These are phyloP conservation scores for Saturnispora zaruensis DNA, from an alignment of 805 yeast genomes.

Conservation along the genomic window DNA sequence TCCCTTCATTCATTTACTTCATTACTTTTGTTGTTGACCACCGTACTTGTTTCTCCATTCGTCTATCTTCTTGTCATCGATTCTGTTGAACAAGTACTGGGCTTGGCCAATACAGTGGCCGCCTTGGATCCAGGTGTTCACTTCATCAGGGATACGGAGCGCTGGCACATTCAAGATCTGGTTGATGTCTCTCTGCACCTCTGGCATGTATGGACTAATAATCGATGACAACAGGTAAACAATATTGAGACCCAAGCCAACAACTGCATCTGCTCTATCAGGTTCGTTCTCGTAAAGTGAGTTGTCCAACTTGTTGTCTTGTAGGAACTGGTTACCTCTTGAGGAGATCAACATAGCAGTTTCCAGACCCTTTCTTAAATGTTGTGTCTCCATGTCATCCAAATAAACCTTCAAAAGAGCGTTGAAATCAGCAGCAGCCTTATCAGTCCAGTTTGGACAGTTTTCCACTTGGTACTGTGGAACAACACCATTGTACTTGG, in stretches of 20 bases:
- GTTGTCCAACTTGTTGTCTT: slow-evolving; percentile 93
- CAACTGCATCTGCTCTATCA: slow-evolving; percentile 80
- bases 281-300: slow-evolving; percentile 67
- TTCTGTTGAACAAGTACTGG: slow-evolving; percentile 83
- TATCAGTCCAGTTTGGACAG: slow-evolving; percentile 38
- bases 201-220: slow-evolving; percentile 87
- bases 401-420: slow-evolving; percentile 52
- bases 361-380: slow-evolving; percentile 83
- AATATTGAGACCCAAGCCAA: slow-evolving; percentile 83
- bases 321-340: slow-evolving; percentile 91
- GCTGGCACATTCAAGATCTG: slow-evolving; percentile 79
- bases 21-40: slow-evolving; percentile 48
- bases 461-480: slow-evolving; percentile 52
- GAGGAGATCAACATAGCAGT: slow-evolving; percentile 84
- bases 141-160: slow-evolving; percentile 66
- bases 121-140: slow-evolving; percentile 55
- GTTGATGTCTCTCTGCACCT: slow-evolving; percentile 57
- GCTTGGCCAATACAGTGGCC: slow-evolving; percentile 91
- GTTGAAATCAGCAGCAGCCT: slow-evolving; percentile 48
- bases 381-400: slow-evolving; percentile 66
- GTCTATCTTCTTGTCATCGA: slow-evolving; percentile 80
- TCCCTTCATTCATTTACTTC: background rate
- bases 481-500: slow-evolving; percentile 86
- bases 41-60: slow-evolving; percentile 85
- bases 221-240: slow-evolving; percentile 79